Evolutionary conservation across 2,329 filamentous ascomycete genomes (phyloP).

Genomic region (Hypocreales sp.): DNA sequence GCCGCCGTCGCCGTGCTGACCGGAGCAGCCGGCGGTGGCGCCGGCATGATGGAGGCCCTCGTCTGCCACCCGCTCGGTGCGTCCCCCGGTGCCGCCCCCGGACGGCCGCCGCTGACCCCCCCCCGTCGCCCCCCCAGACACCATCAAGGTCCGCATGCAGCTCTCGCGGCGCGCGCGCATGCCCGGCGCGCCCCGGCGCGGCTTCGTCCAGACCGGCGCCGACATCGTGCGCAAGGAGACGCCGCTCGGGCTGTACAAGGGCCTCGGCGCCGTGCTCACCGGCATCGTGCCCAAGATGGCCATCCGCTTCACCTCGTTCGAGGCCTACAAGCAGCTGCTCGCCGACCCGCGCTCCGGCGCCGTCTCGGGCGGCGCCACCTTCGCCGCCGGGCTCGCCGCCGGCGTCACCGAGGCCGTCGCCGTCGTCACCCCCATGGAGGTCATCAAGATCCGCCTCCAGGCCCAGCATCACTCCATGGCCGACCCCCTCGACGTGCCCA

Average conservation of each 20-base stretch:
- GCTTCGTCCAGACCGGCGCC: slow-evolving; percentile 72
- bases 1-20: not conserved
- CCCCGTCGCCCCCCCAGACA: slow-evolving; percentile 38
- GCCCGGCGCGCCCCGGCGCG: slow-evolving; percentile 72
- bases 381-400: slow-evolving; percentile 67
- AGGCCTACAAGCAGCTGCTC: slow-evolving; percentile 79
- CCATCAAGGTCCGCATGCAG: slow-evolving; percentile 99
- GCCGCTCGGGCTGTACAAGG: slow-evolving; percentile 88
- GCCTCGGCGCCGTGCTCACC: slow-evolving; percentile 87
- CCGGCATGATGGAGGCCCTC: slow-evolving; percentile 98
- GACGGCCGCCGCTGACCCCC: not conserved
- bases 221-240: slow-evolving; percentile 87
- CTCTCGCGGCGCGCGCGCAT: slow-evolving; percentile 72
- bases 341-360: slow-evolving; percentile 50
- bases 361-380: slow-evolving; percentile 56
- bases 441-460: slow-evolving; percentile 96
- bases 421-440: slow-evolving; percentile 97
- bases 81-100: slow-evolving; percentile 8
- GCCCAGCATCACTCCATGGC: slow-evolving; percentile 97
- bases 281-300: slow-evolving; percentile 99
- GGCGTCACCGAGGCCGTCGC: slow-evolving; percentile 94
- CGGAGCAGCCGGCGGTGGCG: slow-evolving; percentile 73
- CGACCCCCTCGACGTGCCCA: slow-evolving; percentile 87
- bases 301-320: slow-evolving; percentile 95
- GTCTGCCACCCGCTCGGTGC: slow-evolving; percentile 85